A percentile compares a stretch with the other conserved stretches of the same genome.
These are phyloP conservation scores for Aquilaria sinensis DNA, from an alignment of 345 rosid species.

Conservation along the genomic window DNA sequence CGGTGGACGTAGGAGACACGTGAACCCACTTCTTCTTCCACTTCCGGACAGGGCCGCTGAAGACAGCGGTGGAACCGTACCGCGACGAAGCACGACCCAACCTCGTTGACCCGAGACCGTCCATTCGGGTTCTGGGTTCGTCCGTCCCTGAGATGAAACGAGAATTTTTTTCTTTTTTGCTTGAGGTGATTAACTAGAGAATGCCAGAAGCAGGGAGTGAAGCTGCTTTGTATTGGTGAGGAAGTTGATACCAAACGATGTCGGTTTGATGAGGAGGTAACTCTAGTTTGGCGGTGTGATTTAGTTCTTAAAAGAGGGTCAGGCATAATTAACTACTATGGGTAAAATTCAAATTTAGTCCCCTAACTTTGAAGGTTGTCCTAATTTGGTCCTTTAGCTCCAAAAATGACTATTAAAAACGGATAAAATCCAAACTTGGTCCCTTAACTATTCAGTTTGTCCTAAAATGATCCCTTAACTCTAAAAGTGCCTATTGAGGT, in stretches of 20 bases:
- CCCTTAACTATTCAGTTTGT: too few relatives aligned
- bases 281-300: neutral
- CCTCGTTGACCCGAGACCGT: constrained; percentile 75
- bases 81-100: constrained; percentile 79
- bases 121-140: constrained; percentile 31
- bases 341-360: too few relatives aligned
- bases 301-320: too few relatives aligned
- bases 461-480: too few relatives aligned
- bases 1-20: constrained; percentile 43
- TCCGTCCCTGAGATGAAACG: neutral
- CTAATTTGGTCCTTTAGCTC: too few relatives aligned
- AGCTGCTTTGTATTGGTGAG: constrained; percentile 3
- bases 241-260: too few relatives aligned
- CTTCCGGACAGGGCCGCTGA: constrained; percentile 88
- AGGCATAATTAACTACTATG: too few relatives aligned
- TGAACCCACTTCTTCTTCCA: constrained; percentile 99
- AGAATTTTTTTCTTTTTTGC: neutral
- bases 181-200: neutral
- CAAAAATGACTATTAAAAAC: too few relatives aligned
- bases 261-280: too few relatives aligned
- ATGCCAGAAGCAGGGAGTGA: neutral
- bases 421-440: too few relatives aligned
- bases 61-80: constrained; percentile 69
- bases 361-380: too few relatives aligned
- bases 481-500: too few relatives aligned